Conservation (phyloP, 176 grass and related monocot species). For the Zea mays region DNA sequence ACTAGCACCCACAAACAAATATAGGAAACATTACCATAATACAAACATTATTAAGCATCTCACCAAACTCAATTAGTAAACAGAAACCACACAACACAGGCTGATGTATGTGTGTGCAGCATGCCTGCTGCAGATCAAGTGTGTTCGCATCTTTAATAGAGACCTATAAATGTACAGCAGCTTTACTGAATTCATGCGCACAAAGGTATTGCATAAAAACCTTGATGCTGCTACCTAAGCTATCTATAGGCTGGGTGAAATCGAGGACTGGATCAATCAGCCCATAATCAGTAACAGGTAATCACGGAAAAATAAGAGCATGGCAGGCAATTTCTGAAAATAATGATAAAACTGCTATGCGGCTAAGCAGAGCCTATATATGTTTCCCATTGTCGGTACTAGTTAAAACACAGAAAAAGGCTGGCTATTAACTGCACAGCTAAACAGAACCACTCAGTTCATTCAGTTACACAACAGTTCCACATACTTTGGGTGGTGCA, state of each 20-base stretch:
- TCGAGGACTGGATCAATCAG: constrained; percentile 27
- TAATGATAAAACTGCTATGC: too few species aligned
- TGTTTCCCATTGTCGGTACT: too few species aligned
- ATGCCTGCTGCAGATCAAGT: not conserved
- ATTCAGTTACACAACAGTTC: too few species aligned
- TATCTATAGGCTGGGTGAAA: constrained; percentile 70
- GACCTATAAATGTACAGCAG: constrained; percentile 44
- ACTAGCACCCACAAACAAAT: not conserved
- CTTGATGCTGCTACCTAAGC: constrained; percentile 54
- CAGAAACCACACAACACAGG: not conserved
- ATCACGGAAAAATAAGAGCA: too few species aligned
- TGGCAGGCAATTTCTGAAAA: too few species aligned
- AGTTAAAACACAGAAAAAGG: too few species aligned
- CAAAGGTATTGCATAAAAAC: constrained; percentile 40
- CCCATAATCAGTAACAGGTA: too few species aligned
- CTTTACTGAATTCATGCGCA: constrained; percentile 54
- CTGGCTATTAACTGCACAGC: too few species aligned
- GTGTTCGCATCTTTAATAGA: not conserved
- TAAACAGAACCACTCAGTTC: too few species aligned
- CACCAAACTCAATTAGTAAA: not conserved
- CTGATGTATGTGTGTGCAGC: not conserved
- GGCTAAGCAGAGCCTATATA: too few species aligned
- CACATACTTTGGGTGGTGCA: too few species aligned
- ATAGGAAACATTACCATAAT: not conserved
- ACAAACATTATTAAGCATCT: not conserved